phyloP scores from a whole-genome alignment of 768 basidiomycete species.

The Suillus subluteus region DNA sequence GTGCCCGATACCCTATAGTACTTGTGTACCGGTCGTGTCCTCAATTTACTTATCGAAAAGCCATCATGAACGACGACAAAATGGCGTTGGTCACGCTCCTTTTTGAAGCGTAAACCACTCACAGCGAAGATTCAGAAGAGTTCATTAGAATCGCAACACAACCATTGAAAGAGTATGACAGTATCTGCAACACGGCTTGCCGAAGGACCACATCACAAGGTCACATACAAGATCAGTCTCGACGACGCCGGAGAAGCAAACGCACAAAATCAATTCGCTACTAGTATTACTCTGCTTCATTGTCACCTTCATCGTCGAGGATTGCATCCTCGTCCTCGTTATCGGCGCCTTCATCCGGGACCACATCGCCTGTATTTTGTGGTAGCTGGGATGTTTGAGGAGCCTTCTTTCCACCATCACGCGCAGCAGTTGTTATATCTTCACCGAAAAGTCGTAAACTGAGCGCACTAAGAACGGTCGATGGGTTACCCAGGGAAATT shows the following conservation, averaged over 20 bases:
- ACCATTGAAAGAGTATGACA: neutral
- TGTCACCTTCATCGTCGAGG: constrained; percentile 8
- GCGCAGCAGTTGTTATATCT: constrained; percentile 65
- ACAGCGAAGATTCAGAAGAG: neutral
- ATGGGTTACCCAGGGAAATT: constrained; percentile 11
- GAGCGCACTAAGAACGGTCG: constrained; percentile 61
- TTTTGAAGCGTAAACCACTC: neutral
- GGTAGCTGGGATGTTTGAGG: constrained; percentile 10
- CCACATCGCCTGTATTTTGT: neutral
- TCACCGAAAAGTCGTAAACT: constrained; percentile 83
- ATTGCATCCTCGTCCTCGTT: constrained; percentile 9
- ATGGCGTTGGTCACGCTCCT: neutral
- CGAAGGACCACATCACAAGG: neutral
- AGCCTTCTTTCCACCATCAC: constrained; percentile 37
- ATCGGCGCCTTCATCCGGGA: constrained; percentile 4
- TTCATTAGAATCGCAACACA: neutral
- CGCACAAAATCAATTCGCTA: neutral
- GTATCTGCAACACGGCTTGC: neutral
- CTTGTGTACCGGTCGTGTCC: neutral
- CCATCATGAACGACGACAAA: neutral
- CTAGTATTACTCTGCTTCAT: constrained; percentile 21
- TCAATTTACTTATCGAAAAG: neutral
- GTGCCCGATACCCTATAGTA: neutral
- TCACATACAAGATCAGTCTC: neutral
- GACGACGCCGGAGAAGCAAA: neutral